Base-by-base conservation (phyloP, 2,329 filamentous ascomycete species). In the Cadophora luteo-olivacea region DNA sequence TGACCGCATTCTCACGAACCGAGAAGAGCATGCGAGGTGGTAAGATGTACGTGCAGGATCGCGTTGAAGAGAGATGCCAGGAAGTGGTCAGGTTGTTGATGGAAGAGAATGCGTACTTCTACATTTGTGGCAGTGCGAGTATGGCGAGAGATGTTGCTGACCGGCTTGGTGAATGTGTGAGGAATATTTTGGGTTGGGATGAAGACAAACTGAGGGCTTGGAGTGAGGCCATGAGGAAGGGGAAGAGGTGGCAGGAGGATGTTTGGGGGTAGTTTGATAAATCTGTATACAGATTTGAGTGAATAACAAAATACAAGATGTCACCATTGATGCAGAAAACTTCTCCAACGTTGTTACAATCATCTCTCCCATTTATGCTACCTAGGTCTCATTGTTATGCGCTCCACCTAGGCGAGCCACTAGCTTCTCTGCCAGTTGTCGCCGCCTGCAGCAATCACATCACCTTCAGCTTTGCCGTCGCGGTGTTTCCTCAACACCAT, bases 191-290 rank as follows among this genome's bases (percentile, higher is more conserved):
- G 68, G 76, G 74, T 1, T 81, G 82, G 79, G 74, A 72, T 16
- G 81, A 83, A 22, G 72, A 68, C 7, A 79, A 82, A 55, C 77
- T 81, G 16, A 81, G 81, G 65, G 77, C 78, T 62, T 86, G 84
- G 84, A 80, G 77, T 29, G 83, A 83, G 70, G 78, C 75, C 19
- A 75, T 84, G 49, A 85, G 84, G 80, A 83, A 80, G 72, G 79
- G 79, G 33, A 81, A 80, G n/a, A 85, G 84, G 74, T 86, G 84
- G 83, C 81, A 82, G 72, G 83, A 85, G 72, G 84, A 86, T 79
- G 84, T 86, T 54, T 86, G 84, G 84, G 82, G 82, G 19, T 57
- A 36, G 33, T 36, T n/a, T n/a, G n/a, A n/a, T n/a, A n/a, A n/a
- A 11, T 36, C 11, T 11, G 11, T 36, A 36, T 36, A 11, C 33